Base-by-base conservation (phyloP, 306 rosid genomes). In the Carpinus fangiana region DNA sequence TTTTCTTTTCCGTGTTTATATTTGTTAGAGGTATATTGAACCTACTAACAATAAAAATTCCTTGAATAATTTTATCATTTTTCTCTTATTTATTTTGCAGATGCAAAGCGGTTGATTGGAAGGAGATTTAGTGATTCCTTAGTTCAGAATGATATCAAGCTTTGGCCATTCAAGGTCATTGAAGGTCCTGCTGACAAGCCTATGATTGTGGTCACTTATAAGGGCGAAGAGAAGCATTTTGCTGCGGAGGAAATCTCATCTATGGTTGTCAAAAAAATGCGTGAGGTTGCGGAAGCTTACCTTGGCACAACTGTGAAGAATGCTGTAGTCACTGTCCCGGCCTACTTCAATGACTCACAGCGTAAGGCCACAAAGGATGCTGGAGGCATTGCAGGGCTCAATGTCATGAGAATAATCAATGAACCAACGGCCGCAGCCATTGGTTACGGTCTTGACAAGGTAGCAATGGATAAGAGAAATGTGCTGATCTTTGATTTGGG, bases 201-300 rank as follows among this genome's bases (percentile, higher is more conserved):
- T 1, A 86, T 91, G 92, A 91, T 91, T 78, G 85, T 74, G 13
- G 96, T 89, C 0, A 86, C 78, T 78, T 84, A 88, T 71, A 88
- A 84, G 83, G 84, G 6, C 5, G 93, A 86, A 68, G 97, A 89
- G 0, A 89, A 85, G 74, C 91, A 88, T 50, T 89, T 91, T 16
- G 28, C 93, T 11, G 89, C 93, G 0, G 92, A 91, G 70, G 97
- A 91, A 47, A 88, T 91, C 46, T 91, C 97, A 12, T 91, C 97
- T 2, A 89, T 91, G 92, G 88, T 91, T 1, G 86, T 91, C 9
- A 82, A 56, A 0, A 89, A 91, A 80, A 89, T 91, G 93, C 88
- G 90, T 12, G 93, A 91, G 78, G 88, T 91, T 5, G 97, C 97
- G 0, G 92, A 91, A 81, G 91, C 92, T 12, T 89, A 83, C 51